These are phyloP conservation scores for Chlorella vulgaris DNA, from an alignment of 139 green algal species.

Conservation along the genomic window DNA sequence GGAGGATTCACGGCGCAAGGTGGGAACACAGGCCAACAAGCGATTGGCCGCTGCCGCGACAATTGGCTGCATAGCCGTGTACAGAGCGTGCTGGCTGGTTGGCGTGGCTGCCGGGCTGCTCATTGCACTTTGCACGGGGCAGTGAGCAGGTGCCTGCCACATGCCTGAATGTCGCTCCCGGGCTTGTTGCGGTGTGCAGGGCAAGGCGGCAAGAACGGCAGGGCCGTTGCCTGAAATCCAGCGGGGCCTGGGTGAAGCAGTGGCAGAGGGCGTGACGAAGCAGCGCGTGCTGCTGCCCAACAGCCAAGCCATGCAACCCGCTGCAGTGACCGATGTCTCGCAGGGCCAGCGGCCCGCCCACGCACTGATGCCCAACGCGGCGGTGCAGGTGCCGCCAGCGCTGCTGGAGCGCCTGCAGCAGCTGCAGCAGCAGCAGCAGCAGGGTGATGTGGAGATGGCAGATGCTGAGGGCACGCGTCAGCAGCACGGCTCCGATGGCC, in stretches of 20 bases:
- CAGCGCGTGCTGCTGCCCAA: slow-evolving; percentile 46
- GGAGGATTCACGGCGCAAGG: slow-evolving; percentile 6
- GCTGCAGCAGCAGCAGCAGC: slow-evolving; percentile 8
- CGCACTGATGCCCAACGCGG: slow-evolving; percentile 14
- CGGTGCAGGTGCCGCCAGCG: slow-evolving; percentile 12
- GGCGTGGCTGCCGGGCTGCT: too few species aligned
- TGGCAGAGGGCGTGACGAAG: slow-evolving; percentile 38
- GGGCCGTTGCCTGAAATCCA: slow-evolving; percentile 33
- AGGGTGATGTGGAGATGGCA: background rate
- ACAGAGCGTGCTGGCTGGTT: too few species aligned
- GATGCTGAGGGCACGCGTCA: background rate
- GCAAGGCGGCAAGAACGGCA: slow-evolving; percentile 5
- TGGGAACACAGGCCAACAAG: too few species aligned
- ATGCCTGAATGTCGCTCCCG: too few species aligned
- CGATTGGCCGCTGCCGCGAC: too few species aligned
- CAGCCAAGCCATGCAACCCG: slow-evolving; percentile 40
- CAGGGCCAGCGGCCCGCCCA: slow-evolving; percentile 19
- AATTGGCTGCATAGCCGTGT: too few species aligned
- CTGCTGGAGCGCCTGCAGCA: background rate
- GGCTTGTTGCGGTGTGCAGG: background rate
- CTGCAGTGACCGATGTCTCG: slow-evolving; percentile 46
- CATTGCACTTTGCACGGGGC: too few species aligned
- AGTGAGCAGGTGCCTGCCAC: too few species aligned
- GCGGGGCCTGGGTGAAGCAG: background rate
- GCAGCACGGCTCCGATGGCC: background rate